These are phyloP conservation scores for Gossypium gossypioides DNA, from an alignment of 441 rosid species.

Conservation along the genomic window DNA sequence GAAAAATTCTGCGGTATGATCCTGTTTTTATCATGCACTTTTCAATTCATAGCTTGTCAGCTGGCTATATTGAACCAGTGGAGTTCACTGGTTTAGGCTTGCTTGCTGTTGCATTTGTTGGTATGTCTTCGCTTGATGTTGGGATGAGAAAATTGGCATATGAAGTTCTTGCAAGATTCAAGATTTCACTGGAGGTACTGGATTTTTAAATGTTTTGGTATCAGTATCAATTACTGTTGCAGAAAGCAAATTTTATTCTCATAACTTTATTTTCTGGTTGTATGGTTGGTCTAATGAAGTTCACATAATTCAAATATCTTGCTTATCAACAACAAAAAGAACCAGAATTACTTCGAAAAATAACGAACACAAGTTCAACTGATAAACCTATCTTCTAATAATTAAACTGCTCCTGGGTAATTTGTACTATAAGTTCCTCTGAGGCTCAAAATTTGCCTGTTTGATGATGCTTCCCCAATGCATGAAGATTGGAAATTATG, in stretches of 20 bases:
- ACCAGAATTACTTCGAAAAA: neutral
- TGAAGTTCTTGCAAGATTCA: conserved; percentile 56
- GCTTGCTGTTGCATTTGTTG: conserved; percentile 74
- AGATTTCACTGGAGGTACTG: conserved; percentile 64
- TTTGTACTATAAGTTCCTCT: neutral
- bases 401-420: neutral
- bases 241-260: neutral
- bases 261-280: neutral
- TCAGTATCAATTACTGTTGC: neutral
- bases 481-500: neutral
- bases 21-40: conserved; percentile 74
- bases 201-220: neutral
- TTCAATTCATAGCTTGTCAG: conserved; percentile 50
- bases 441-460: neutral
- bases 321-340: neutral
- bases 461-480: neutral
- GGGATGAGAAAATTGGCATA: conserved; percentile 79
- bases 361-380: neutral
- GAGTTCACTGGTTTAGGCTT: conserved; percentile 82
- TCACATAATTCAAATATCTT: neutral
- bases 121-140: conserved; percentile 77
- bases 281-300: neutral
- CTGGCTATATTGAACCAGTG: conserved; percentile 62
- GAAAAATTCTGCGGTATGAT: conserved; percentile 49
- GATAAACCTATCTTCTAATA: neutral